Evolutionary conservation across 805 yeast genomes (phyloP).

Genomic region (Kuraishia cidri): DNA sequence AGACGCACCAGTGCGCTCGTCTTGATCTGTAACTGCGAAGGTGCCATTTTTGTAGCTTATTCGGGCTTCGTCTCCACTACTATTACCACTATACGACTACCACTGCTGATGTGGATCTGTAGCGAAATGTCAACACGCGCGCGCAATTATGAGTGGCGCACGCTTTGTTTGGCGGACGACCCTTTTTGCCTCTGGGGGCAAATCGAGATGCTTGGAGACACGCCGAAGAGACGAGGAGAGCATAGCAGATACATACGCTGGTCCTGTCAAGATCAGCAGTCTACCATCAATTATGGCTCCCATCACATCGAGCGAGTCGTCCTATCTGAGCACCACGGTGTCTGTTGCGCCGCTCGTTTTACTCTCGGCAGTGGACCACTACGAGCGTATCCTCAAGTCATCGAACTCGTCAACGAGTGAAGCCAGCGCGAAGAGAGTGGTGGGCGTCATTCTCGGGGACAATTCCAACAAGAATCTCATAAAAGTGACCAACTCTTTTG

Average conservation of each 20-base stretch:
- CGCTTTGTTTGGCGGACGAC: no score
- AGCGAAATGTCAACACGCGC: no score
- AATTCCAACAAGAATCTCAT: slow-evolving; percentile 38
- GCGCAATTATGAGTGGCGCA: no score
- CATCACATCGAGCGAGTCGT: slow-evolving; percentile 23
- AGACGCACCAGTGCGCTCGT: slow-evolving; percentile 3
- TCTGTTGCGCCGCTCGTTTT: slow-evolving; percentile 94
- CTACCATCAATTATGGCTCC: no score
- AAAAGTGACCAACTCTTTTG: slow-evolving; percentile 86
- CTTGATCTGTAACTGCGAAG: slow-evolving; percentile 2
- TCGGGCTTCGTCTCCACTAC: no score
- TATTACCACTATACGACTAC: no score
- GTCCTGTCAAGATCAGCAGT: no score
- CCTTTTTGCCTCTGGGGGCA: no score
- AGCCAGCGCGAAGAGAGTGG: slow-evolving; percentile 65
- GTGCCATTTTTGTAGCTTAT: slow-evolving; percentile 3
- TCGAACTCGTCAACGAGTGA: slow-evolving; percentile 10
- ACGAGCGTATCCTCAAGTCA: slow-evolving; percentile 69
- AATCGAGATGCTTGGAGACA: no score
- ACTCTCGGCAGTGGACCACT: slow-evolving; percentile 91
- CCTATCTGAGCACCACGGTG: slow-evolving; percentile 46
- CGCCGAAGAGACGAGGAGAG: no score
- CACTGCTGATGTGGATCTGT: no score
- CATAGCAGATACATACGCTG: no score
- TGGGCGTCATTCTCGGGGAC: slow-evolving; percentile 92